These are phyloP conservation scores for Hibiscus trionum DNA, from an alignment of 345 rosid species.

Conservation along the genomic window DNA sequence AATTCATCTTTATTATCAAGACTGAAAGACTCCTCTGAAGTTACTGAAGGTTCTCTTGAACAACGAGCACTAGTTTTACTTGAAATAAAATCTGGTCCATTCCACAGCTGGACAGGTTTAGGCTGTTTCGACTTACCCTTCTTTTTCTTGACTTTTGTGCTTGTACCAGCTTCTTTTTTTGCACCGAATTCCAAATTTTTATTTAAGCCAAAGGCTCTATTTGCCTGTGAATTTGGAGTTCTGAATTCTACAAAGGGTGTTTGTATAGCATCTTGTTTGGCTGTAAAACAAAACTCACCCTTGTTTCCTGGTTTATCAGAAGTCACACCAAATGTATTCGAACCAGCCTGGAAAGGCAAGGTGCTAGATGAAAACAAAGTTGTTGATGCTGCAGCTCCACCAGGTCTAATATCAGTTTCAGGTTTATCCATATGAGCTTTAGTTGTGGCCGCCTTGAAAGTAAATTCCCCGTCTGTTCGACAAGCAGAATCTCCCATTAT, in stretches of 20 bases:
- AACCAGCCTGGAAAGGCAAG: not conserved
- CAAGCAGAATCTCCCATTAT: conserved; percentile 22
- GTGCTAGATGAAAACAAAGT: conserved; percentile 14
- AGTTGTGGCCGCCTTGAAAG: conserved; percentile 19
- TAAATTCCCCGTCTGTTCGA: conserved; percentile 14
- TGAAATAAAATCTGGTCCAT: conserved; percentile 46
- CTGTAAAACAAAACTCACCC: conserved; percentile 23
- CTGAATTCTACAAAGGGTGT: conserved; percentile 44
- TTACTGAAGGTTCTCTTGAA: conserved; percentile 47
- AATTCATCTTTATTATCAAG: conserved; percentile 26
- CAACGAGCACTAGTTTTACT: conserved; percentile 25
- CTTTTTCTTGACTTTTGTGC: conserved; percentile 43
- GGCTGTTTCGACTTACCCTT: conserved; percentile 59
- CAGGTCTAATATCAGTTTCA: not conserved
- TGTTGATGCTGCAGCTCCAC: conserved; percentile 13
- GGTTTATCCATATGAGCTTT: conserved; percentile 14
- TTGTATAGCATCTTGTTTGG: conserved; percentile 22
- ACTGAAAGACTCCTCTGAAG: conserved; percentile 48
- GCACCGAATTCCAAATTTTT: conserved; percentile 53
- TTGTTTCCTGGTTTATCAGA: conserved; percentile 18
- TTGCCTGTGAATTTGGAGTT: conserved; percentile 41
- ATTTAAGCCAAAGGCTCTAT: conserved; percentile 33
- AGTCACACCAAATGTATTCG: conserved; percentile 17
- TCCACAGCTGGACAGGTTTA: conserved; percentile 40
- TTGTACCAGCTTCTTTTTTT: conserved; percentile 39